Evolutionary conservation across 1,284 basidiomycete genomes (phyloP).

Genomic region (Wolfiporia cocos): DNA sequence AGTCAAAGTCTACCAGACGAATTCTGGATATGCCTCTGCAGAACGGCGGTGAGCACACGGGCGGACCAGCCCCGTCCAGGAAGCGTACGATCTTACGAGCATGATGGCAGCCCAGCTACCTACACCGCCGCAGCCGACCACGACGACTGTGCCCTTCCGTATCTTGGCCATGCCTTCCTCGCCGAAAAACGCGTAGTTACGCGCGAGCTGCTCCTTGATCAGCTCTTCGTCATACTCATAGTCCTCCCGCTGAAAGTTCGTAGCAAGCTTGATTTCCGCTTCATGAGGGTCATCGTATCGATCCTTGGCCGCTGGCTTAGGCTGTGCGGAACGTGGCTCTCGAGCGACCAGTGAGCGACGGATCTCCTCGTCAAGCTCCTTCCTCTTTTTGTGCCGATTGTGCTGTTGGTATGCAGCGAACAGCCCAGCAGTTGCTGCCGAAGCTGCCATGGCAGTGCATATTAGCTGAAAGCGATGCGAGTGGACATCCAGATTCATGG

Average conservation of each 20-base stretch:
- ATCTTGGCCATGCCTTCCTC: conserved; percentile 85
- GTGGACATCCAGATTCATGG: conserved; percentile 25
- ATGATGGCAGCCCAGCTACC: conserved; percentile 95
- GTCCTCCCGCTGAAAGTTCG: conserved; percentile 5
- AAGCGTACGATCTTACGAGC: conserved; percentile 79
- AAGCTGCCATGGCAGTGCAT: conserved; percentile 56
- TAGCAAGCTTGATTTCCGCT: conserved; percentile 2
- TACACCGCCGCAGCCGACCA: conserved; percentile 95
- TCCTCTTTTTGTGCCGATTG: conserved; percentile 40
- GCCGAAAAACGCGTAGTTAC: conserved; percentile 95
- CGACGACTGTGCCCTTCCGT: conserved; percentile 72
- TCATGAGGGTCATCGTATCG: conserved; percentile 8
- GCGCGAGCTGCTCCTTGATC: conserved; percentile 80
- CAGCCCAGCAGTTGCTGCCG: conserved; percentile 48
- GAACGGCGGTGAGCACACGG: not conserved
- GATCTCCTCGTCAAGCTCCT: conserved; percentile 51
- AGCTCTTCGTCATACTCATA: conserved; percentile 67
- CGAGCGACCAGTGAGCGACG: conserved; percentile 39
- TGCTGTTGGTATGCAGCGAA: conserved; percentile 52
- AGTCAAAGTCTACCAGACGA: conserved; percentile 84
- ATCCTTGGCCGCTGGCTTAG: conserved; percentile 1
- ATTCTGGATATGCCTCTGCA: conserved; percentile 67
- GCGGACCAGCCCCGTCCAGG: not conserved
- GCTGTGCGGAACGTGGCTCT: conserved; percentile 13
- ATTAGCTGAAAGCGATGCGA: conserved; percentile 52